Percentiles rank a stretch among this genome's conserved stretches.
These are phyloP conservation scores for Sicyos edulis DNA, from an alignment of 306 rosid genomes.

Conservation along the genomic window DNA sequence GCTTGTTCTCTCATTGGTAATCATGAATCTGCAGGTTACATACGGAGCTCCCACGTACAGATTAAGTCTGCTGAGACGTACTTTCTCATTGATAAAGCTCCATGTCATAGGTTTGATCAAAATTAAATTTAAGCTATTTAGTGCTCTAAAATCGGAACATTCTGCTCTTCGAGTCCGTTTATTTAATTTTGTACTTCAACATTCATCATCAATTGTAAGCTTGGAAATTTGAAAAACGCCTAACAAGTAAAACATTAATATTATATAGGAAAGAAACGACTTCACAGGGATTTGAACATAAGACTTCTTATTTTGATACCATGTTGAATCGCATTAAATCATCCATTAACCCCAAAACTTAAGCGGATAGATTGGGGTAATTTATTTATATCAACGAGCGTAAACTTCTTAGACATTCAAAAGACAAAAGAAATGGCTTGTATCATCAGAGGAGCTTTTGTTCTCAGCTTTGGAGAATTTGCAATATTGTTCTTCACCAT, in stretches of 20 bases:
- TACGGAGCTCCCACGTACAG: constrained; percentile 80
- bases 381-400: no score
- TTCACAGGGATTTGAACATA: no score
- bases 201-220: no score
- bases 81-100: constrained; percentile 65
- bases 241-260: no score
- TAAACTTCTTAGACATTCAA: background rate
- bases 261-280: no score
- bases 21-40: constrained; percentile 42
- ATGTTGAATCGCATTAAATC: no score
- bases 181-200: no score
- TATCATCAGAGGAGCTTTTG: background rate
- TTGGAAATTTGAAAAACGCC: no score
- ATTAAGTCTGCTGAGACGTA: constrained; percentile 48
- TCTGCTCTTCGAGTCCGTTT: background rate
- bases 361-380: no score
- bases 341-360: no score
- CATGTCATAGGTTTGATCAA: constrained; percentile 73
- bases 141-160: background rate
- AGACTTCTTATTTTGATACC: no score
- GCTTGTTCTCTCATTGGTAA: background rate
- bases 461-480: background rate
- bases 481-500: no score
- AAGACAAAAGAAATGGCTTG: background rate
- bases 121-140: constrained; percentile 7